phyloP scores from a whole-genome alignment of 148 eudicot genomes.

The Rhododendron molle region DNA sequence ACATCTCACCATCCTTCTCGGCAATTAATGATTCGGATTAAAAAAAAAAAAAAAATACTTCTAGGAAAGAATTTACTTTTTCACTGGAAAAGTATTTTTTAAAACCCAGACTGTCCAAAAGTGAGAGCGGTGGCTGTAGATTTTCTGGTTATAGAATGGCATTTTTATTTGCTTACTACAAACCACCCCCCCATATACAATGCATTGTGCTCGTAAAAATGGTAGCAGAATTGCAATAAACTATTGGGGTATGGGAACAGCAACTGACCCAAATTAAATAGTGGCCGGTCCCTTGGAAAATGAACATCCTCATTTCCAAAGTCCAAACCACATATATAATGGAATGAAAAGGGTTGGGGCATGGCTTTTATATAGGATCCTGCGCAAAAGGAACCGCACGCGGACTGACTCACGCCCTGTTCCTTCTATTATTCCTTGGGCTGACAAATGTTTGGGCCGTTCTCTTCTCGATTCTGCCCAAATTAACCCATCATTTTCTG shows the following conservation, averaged over 20 bases:
- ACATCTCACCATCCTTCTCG: no score
- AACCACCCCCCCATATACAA: background rate
- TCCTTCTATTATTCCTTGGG: background rate
- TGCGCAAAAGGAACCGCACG: background rate
- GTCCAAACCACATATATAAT: background rate
- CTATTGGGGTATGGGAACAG: background rate
- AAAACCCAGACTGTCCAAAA: no score
- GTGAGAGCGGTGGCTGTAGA: no score
- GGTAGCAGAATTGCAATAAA: background rate
- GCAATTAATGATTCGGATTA: no score
- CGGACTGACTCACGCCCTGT: background rate
- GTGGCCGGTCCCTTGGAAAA: background rate
- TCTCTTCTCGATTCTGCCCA: background rate
- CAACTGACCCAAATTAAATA: background rate
- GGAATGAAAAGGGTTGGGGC: background rate
- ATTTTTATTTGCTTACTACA: background rate
- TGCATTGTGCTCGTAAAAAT: background rate
- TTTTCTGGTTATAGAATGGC: background rate
- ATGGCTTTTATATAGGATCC: background rate
- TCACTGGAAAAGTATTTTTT: no score
- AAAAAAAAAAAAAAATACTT: no score
- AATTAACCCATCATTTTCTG: background rate
- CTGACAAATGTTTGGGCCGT: background rate
- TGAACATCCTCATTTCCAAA: background rate
- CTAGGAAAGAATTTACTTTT: no score